Evolutionary conservation across 2,329 filamentous ascomycete genomes (phyloP).

Genomic region (Hymenoscyphus salicellus): DNA sequence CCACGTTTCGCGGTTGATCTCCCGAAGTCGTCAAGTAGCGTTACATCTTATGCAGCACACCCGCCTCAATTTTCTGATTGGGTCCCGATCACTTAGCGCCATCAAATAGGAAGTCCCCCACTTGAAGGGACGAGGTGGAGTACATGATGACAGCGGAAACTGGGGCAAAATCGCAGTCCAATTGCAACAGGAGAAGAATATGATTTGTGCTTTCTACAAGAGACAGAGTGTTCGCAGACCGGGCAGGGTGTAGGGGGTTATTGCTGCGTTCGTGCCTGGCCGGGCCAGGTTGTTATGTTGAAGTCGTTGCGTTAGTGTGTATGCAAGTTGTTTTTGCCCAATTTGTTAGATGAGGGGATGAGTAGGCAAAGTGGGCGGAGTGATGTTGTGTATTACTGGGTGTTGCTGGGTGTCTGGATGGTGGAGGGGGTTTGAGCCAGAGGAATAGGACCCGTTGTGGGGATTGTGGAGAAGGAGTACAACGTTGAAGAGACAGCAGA

Average conservation of each 20-base stretch:
- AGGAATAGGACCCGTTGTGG: constrained; percentile 5
- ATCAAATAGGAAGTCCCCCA: constrained; percentile 11
- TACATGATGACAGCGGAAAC: constrained; percentile 12
- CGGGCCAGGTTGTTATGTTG: constrained; percentile 4
- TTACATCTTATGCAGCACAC: constrained; percentile 13
- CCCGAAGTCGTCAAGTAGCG: constrained; percentile 17
- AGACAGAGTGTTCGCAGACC: too few relatives aligned
- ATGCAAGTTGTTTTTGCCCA: background rate
- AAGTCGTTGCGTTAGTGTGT: background rate
- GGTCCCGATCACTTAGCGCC: background rate
- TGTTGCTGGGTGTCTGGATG: constrained; percentile 9
- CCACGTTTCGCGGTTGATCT: constrained; percentile 28
- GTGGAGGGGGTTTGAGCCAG: constrained; percentile 3
- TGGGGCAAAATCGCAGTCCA: constrained; percentile 17
- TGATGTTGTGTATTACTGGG: constrained; percentile 4
- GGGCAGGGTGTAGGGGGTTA: background rate
- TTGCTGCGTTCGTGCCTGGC: constrained; percentile 23
- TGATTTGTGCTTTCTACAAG: background rate
- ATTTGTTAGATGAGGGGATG: background rate
- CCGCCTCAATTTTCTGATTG: constrained; percentile 21
- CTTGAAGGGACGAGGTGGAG: too few relatives aligned
- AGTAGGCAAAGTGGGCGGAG: background rate
- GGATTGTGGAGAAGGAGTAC: background rate
- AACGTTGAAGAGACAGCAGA: constrained; percentile 1
- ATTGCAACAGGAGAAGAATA: constrained; percentile 5